A percentile compares a stretch with the other conserved stretches of the same genome.
phyloP scores from a whole-genome alignment of 345 rosid genomes.

The Pelargonium nanum region DNA sequence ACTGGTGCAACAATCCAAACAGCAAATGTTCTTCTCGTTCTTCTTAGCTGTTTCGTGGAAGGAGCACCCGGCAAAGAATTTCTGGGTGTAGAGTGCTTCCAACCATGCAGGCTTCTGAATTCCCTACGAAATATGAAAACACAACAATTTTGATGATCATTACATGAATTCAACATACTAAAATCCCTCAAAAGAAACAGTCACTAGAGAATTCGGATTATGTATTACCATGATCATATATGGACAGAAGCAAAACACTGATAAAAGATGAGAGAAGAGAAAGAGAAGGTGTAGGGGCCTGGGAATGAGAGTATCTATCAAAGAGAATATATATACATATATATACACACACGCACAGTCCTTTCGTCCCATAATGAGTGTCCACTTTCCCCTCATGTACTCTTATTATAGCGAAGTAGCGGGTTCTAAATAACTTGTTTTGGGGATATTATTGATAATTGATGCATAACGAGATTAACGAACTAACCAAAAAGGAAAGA shows the following conservation, averaged over 20 bases:
- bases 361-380: too few species aligned
- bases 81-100: slow-evolving; percentile 72
- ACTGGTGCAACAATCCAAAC: slow-evolving; percentile 85
- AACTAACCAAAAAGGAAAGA: too few species aligned
- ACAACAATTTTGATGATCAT: slow-evolving; percentile 6
- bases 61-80: slow-evolving; percentile 66
- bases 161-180: slow-evolving; percentile 5
- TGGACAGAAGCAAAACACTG: neutral
- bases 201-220: too few species aligned
- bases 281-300: slow-evolving; percentile 22
- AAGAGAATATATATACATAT: too few species aligned
- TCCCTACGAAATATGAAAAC: slow-evolving; percentile 43
- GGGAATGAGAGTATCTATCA: slow-evolving; percentile 47
- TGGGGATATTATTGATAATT: too few species aligned
- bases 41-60: slow-evolving; percentile 75
- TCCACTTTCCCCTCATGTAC: too few species aligned
- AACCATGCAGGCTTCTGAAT: slow-evolving; percentile 87
- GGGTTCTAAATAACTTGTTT: too few species aligned
- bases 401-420: too few species aligned
- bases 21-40: slow-evolving; percentile 85
- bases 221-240: neutral
- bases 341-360: too few species aligned
- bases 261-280: slow-evolving; percentile 4
- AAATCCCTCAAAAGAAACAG: too few species aligned
- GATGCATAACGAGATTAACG: too few species aligned